Evolutionary conservation across 2,329 filamentous ascomycete genomes (phyloP).

Genomic region (Emergomyces orientalis): DNA sequence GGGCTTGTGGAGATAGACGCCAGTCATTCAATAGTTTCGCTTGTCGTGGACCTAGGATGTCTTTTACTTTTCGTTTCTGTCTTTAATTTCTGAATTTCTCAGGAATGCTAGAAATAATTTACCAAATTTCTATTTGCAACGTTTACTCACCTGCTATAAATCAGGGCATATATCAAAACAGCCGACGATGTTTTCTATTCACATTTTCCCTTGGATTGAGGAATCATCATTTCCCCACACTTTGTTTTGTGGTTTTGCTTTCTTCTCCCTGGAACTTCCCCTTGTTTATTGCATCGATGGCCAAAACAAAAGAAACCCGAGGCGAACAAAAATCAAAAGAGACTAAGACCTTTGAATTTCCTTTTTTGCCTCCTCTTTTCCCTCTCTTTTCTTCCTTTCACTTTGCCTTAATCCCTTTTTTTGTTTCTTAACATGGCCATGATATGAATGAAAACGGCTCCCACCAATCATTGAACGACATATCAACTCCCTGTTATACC

Average conservation of each 20-base stretch:
- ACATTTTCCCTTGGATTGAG: too few relatives aligned
- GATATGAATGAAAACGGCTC: not conserved
- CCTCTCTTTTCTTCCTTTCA: too few relatives aligned
- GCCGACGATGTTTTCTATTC: not conserved
- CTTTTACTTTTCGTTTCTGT: not conserved
- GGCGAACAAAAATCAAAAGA: too few relatives aligned
- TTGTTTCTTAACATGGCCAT: not conserved
- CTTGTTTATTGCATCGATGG: not conserved
- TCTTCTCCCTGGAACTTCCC: too few relatives aligned
- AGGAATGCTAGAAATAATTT: not conserved
- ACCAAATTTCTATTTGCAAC: not conserved
- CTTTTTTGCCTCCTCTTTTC: too few relatives aligned
- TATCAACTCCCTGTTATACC: too few relatives aligned
- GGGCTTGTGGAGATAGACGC: not conserved
- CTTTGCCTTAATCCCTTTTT: too few relatives aligned
- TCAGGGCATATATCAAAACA: not conserved
- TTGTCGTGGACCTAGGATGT: not conserved
- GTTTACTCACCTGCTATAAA: not conserved
- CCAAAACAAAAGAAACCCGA: too few relatives aligned
- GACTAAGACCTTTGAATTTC: too few relatives aligned
- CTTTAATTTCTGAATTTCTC: not conserved
- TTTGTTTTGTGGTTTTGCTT: too few relatives aligned
- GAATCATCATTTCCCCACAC: too few relatives aligned
- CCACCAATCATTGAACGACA: not conserved
- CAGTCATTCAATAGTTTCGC: not conserved